Percentiles rank a stretch among this genome's conserved stretches.
phyloP scores from a whole-genome alignment of 2,329 filamentous ascomycete genomes.

The Coniochaeta pulveracea region DNA sequence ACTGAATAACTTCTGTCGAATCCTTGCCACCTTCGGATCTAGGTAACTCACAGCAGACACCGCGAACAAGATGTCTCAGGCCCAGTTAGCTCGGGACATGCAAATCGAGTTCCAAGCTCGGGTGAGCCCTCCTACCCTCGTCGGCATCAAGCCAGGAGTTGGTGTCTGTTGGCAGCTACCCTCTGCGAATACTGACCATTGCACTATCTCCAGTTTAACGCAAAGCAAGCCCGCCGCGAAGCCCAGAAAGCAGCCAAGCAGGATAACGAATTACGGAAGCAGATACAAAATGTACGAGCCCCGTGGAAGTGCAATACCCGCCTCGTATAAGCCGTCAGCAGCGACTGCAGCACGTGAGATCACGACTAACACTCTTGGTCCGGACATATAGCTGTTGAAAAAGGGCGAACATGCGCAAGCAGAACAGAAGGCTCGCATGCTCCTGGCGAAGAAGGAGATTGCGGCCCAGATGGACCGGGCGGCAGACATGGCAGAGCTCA shows the following conservation, averaged over 20 bases:
- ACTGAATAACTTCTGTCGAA: too few species aligned
- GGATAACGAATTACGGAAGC: slow-evolving; percentile 48
- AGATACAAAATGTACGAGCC: slow-evolving; percentile 42
- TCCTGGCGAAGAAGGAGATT: slow-evolving; percentile 49
- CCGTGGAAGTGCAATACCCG: too few species aligned
- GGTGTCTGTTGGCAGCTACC: too few species aligned
- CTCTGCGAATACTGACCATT: not conserved
- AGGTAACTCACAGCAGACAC: too few species aligned
- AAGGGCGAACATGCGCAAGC: slow-evolving; percentile 53
- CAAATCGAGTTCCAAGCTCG: slow-evolving; percentile 53
- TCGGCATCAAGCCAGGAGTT: not conserved
- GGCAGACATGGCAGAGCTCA: slow-evolving; percentile 52
- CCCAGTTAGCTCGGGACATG: slow-evolving; percentile 48
- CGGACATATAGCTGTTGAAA: slow-evolving; percentile 45
- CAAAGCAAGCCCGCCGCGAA: slow-evolving; percentile 50
- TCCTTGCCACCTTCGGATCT: too few species aligned
- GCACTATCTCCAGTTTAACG: slow-evolving; percentile 36
- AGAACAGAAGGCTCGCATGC: slow-evolving; percentile 51
- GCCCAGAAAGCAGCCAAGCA: slow-evolving; percentile 50
- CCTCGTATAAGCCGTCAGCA: too few species aligned
- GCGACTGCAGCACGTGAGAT: too few species aligned
- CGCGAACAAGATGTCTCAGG: slow-evolving; percentile 45
- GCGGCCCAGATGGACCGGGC: slow-evolving; percentile 54
- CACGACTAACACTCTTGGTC: not conserved
- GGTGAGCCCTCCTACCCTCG: slow-evolving; percentile 20